These are phyloP conservation scores for Malassezia furfur DNA, from an alignment of 1,284 basidiomycete species.

Conservation along the genomic window DNA sequence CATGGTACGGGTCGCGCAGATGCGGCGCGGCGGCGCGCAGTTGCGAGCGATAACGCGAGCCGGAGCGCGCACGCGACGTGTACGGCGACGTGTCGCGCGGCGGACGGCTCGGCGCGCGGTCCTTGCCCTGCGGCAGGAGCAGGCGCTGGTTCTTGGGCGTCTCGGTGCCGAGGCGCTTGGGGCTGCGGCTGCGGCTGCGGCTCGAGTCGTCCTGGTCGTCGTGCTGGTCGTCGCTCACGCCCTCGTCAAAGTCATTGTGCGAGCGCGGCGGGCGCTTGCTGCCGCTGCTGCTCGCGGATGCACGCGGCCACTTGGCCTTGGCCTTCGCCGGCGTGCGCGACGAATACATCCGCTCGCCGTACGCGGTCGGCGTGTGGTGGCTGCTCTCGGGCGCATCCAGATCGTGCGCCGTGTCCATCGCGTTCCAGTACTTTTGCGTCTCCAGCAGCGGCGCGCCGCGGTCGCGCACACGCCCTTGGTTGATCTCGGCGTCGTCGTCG, in stretches of 20 bases:
- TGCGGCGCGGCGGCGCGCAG: conserved; percentile 15
- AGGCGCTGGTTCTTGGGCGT: neutral
- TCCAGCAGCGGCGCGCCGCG: conserved; percentile 4
- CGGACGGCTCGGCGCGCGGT: conserved; percentile 13
- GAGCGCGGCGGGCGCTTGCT: neutral
- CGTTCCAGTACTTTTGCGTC: neutral
- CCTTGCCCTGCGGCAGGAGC: neutral
- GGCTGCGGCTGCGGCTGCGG: conserved; percentile 28
- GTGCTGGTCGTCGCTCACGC: conserved; percentile 8
- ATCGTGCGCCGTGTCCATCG: conserved; percentile 2
- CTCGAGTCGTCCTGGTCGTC: conserved; percentile 17
- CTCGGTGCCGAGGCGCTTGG: conserved; percentile 21
- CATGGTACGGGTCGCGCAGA: conserved; percentile 26
- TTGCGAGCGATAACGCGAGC: neutral
- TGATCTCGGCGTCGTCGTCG: conserved; percentile 2
- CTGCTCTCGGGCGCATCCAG: neutral
- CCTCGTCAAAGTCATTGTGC: conserved; percentile 2
- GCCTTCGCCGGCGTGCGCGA: neutral
- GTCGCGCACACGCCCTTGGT: conserved; percentile 10
- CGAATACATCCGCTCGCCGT: neutral
- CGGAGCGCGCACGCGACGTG: neutral
- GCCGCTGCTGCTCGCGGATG: neutral
- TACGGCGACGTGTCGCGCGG: conserved; percentile 1
- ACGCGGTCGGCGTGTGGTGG: too few relatives aligned
- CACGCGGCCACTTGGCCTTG: neutral